Evolutionary conservation across 306 rosid genomes (phyloP).

Genomic region (Casuarina glauca): DNA sequence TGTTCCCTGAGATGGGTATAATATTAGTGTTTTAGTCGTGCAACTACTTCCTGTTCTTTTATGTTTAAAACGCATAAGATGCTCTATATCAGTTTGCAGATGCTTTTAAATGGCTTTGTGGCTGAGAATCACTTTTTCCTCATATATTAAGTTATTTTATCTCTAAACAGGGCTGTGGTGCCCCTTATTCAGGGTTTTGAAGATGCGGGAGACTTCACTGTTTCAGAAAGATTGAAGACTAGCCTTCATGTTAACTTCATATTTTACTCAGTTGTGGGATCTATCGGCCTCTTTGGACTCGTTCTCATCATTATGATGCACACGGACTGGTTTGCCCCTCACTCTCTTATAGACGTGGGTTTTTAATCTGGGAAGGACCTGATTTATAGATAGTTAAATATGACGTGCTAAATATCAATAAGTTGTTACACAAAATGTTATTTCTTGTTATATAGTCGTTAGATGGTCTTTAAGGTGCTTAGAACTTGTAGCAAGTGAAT

Average conservation of each 20-base stretch:
- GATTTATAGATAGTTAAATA: not conserved
- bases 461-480: constrained; percentile 5
- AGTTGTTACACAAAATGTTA: too few species aligned
- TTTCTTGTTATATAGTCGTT: constrained; percentile 15
- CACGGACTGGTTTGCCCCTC: constrained; percentile 57
- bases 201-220: constrained; percentile 97
- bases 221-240: constrained; percentile 86
- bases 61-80: constrained; percentile 4
- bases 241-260: constrained; percentile 83
- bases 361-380: not conserved
- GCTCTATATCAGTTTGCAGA: constrained; percentile 18
- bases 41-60: constrained; percentile 10
- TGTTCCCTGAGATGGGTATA: constrained; percentile 11
- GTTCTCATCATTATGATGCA: constrained; percentile 69
- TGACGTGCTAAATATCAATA: too few species aligned
- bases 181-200: constrained; percentile 99
- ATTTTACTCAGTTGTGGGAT: constrained; percentile 82
- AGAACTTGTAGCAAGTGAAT: constrained; percentile 13
- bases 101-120: constrained; percentile 17
- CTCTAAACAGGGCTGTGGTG: constrained; percentile 91
- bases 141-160: constrained; percentile 39
- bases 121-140: constrained; percentile 39
- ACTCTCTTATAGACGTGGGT: constrained; percentile 25
- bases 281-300: constrained; percentile 73
- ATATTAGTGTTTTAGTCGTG: constrained; percentile 2